A percentile compares a stretch with the other conserved stretches of the same genome.
phyloP scores from a whole-genome alignment of 73 alveolate species.

The Paramecium sexaurelia region DNA sequence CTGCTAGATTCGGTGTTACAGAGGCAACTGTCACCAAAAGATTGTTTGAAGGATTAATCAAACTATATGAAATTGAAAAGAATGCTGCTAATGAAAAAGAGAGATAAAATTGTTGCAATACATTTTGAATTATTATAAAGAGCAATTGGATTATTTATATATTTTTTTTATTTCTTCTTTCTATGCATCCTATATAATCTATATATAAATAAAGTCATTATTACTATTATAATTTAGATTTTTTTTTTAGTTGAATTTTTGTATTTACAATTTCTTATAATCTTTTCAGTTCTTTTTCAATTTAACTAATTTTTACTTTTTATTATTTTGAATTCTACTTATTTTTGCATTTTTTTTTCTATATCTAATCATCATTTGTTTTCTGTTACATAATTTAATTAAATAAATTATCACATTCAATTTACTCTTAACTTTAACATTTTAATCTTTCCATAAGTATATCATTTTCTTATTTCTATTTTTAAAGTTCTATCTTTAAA shows the following conservation, averaged over 20 bases:
- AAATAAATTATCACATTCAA: background rate
- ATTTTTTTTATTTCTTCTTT: background rate
- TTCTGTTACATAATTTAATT: background rate
- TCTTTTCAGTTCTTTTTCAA: background rate
- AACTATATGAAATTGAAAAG: background rate
- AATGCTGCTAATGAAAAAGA: background rate
- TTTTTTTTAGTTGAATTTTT: background rate
- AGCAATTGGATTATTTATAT: background rate
- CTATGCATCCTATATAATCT: background rate
- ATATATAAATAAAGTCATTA: background rate
- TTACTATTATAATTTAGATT: background rate
- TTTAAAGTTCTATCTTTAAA: background rate
- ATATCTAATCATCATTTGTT: background rate
- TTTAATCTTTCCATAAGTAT: background rate
- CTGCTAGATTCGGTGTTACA: slow-evolving; percentile 15
- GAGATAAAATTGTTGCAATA: slow-evolving; percentile 26
- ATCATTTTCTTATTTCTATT: background rate
- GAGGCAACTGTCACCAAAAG: background rate
- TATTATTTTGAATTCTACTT: background rate
- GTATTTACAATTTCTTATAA: background rate
- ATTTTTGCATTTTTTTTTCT: background rate
- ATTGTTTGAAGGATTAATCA: slow-evolving; percentile 20
- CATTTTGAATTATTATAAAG: background rate
- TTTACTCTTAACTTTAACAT: background rate
- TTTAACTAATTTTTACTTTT: background rate